A percentile compares a stretch with the other conserved stretches of the same genome.
Evolutionary conservation across 2,329 filamentous ascomycete genomes (phyloP).

Genomic region (Exophiala phaeomuriformis): DNA sequence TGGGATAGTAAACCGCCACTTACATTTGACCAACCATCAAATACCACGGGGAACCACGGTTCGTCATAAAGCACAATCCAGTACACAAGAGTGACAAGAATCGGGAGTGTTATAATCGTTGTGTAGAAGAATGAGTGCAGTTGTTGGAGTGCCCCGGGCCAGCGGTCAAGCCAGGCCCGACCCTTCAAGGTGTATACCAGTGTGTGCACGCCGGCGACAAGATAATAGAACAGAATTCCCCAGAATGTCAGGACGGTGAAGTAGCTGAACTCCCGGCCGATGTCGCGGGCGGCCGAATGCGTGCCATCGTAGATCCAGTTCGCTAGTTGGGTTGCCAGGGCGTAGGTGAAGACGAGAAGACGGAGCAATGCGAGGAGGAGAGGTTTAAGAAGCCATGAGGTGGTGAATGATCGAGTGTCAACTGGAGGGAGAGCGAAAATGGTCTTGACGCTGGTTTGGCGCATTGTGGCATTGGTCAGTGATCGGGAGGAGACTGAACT

Average conservation of each 20-base stretch:
- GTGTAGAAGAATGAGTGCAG: conserved; percentile 60
- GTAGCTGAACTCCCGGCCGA: conserved; percentile 62
- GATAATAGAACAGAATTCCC: conserved; percentile 73
- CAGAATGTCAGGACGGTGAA: conserved; percentile 79
- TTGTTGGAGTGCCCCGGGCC: conserved; percentile 56
- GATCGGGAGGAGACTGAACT: too few species aligned
- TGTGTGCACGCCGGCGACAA: conserved; percentile 61
- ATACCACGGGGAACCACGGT: conserved; percentile 47
- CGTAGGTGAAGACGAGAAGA: conserved; percentile 50
- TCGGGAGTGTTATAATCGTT: conserved; percentile 56
- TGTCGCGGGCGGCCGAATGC: conserved; percentile 22
- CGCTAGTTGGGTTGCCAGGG: conserved; percentile 60
- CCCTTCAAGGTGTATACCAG: conserved; percentile 54
- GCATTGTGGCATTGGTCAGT: not conserved
- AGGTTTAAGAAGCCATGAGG: conserved; percentile 72
- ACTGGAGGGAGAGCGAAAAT: conserved; percentile 5
- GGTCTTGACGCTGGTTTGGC: conserved; percentile 1
- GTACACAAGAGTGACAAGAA: conserved; percentile 64
- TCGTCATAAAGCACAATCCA: conserved; percentile 56
- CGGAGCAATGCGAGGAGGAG: conserved; percentile 41
- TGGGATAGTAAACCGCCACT: not conserved
- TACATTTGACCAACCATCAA: conserved; percentile 49
- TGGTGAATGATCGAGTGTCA: conserved; percentile 59
- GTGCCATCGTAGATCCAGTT: conserved; percentile 17
- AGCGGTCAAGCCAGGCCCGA: conserved; percentile 47